Evolutionary conservation across 73 alveolate genomes (phyloP).

Genomic region (Breviolum minutum): DNA sequence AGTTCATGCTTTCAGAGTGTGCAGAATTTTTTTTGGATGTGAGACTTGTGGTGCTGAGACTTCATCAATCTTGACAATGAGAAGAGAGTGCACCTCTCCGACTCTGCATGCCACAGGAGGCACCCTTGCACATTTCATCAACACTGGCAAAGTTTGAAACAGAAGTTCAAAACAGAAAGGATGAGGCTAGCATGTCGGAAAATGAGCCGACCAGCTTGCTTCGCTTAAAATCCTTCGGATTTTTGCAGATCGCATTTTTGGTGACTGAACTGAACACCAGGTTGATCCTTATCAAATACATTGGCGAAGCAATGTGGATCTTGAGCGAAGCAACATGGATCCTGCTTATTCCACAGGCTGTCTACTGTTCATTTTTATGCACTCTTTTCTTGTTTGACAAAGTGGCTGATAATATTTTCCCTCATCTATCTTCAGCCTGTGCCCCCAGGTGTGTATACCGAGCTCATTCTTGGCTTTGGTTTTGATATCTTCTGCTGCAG

Average conservation of each 20-base stretch:
- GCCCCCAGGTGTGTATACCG: conserved; percentile 55
- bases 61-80: not conserved
- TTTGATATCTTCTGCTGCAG: conserved; percentile 57
- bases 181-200: no score
- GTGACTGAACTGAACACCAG: not conserved
- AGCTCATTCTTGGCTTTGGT: conserved; percentile 40
- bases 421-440: not conserved
- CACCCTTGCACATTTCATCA: not conserved
- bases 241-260: not conserved
- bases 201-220: not conserved
- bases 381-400: not conserved
- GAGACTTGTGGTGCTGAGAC: not conserved
- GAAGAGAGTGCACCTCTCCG: conserved; percentile 20
- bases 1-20: no score
- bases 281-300: conserved; percentile 41
- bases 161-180: not conserved
- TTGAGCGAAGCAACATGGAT: conserved; percentile 89
- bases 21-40: no score
- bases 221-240: not conserved
- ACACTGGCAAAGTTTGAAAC: not conserved
- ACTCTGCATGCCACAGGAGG: conserved; percentile 47
- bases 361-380: not conserved
- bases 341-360: conserved; percentile 74
- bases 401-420: not conserved
- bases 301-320: conserved; percentile 73